These are phyloP conservation scores for Clarireedia hainanense DNA, from an alignment of 2,329 filamentous ascomycete genomes.

Conservation along the genomic window DNA sequence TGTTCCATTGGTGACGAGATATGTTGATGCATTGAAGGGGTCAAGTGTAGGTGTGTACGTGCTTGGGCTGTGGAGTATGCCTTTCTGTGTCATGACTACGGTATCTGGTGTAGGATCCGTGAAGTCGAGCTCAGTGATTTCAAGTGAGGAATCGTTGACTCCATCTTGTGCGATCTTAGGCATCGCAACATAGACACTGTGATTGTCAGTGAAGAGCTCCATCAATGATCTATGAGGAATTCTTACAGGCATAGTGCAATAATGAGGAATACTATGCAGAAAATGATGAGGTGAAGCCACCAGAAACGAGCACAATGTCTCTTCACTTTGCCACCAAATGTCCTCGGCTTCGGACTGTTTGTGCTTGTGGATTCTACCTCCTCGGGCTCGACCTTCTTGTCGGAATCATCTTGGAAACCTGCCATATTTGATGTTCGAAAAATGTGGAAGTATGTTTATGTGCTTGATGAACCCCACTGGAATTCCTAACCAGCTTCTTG, in stretches of 20 bases:
- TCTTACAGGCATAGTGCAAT: conserved; percentile 49
- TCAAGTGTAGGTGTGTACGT: conserved; percentile 47
- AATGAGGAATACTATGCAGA: conserved; percentile 43
- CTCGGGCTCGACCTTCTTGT: conserved; percentile 1
- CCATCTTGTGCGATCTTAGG: conserved; percentile 48
- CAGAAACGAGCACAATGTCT: conserved; percentile 36
- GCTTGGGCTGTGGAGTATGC: conserved; percentile 39
- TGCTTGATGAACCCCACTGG: neutral
- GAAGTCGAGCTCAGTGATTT: conserved; percentile 42
- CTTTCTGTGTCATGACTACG: conserved; percentile 40
- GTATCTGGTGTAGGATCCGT: conserved; percentile 40
- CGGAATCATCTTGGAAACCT: neutral
- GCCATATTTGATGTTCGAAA: neutral
- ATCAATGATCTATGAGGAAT: neutral
- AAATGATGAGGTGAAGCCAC: conserved; percentile 45
- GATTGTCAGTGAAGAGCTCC: neutral
- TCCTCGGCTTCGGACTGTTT: neutral
- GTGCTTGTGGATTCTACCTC: conserved; percentile 3
- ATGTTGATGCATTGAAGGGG: conserved; percentile 43
- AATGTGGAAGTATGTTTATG: neutral
- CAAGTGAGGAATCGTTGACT: conserved; percentile 43
- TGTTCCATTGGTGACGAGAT: conserved; percentile 34
- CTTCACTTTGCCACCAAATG: conserved; percentile 21
- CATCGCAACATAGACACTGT: conserved; percentile 49
- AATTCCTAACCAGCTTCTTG: too few species aligned